Evolutionary conservation across 169 alveolate species (phyloP).

Genomic region (Eimeria maxima): DNA sequence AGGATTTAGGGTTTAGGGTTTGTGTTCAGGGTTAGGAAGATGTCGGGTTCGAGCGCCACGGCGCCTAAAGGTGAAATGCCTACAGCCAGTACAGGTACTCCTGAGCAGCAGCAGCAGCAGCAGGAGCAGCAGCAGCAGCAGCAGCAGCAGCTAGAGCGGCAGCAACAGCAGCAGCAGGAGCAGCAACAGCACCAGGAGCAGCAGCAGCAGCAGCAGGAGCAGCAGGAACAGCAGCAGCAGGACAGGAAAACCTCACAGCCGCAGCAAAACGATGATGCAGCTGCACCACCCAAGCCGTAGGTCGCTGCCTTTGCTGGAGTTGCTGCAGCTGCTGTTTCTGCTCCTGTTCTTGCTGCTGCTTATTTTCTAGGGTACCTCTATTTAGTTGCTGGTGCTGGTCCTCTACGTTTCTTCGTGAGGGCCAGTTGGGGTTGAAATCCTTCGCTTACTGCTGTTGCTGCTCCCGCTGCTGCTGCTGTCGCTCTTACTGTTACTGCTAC

Average conservation of each 20-base stretch:
- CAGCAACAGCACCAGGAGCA: background rate
- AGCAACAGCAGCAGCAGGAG: slow-evolving; percentile 39
- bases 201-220: slow-evolving; percentile 8
- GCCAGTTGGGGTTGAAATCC: background rate
- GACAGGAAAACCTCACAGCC: background rate
- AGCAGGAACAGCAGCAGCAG: slow-evolving; percentile 21
- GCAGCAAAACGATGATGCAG: slow-evolving; percentile 33
- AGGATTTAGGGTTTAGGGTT: slow-evolving; percentile 20
- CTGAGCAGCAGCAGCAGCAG: slow-evolving; percentile 47
- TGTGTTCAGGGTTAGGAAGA: slow-evolving; percentile 30
- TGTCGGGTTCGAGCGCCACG: slow-evolving; percentile 31
- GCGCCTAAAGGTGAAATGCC: slow-evolving; percentile 42
- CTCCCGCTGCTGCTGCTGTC: slow-evolving; percentile 32
- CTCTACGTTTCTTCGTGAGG: background rate
- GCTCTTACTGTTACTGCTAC: slow-evolving; percentile 24
- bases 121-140: slow-evolving; percentile 38
- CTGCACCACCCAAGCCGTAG: background rate
- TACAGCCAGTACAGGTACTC: slow-evolving; percentile 54
- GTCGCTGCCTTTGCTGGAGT: slow-evolving; percentile 13
- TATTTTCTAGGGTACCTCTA: no score
- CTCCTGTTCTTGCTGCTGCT: slow-evolving; percentile 59
- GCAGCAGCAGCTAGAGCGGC: slow-evolving; percentile 26
- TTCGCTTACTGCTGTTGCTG: background rate
- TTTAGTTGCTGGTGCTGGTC: background rate
- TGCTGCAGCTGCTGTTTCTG: slow-evolving; percentile 59